Conservation (phyloP, 1,139 yeast species). For the Hyphopichia pseudoburtonii region DNA sequence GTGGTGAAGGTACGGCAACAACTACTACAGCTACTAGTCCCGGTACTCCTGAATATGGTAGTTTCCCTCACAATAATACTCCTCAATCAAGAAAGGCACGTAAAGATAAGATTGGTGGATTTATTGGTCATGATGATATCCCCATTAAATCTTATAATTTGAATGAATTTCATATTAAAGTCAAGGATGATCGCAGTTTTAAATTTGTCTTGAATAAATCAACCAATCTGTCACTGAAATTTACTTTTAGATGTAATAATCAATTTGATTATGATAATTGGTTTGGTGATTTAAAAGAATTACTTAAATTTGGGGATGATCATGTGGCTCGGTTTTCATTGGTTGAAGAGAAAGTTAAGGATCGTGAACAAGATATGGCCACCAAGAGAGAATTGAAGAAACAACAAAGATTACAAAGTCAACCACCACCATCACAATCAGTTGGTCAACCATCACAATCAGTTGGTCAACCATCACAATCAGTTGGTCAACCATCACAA, state of each 20-base stretch:
- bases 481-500: not conserved
- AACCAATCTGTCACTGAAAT: constrained; percentile 29
- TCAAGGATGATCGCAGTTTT: constrained; percentile 34
- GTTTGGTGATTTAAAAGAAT: constrained; percentile 40
- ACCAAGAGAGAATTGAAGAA: constrained; percentile 11
- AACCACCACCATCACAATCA: not conserved
- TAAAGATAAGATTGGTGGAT: constrained; percentile 42
- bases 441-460: not conserved
- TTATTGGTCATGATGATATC: constrained; percentile 40
- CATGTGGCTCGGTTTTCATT: constrained; percentile 36
- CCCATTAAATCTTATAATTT: constrained; percentile 46
- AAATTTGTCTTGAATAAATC: constrained; percentile 36
- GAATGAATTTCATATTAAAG: constrained; percentile 35
- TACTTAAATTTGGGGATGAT: constrained; percentile 36
- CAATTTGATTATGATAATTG: constrained; percentile 32
- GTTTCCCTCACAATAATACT: constrained; percentile 8
- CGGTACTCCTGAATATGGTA: constrained; percentile 5
- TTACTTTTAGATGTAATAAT: constrained; percentile 40
- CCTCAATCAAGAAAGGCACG: constrained; percentile 11
- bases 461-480: too few species aligned
- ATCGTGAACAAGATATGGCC: constrained; percentile 15
- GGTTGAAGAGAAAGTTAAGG: constrained; percentile 28
- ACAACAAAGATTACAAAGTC: not conserved
- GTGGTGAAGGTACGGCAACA: not conserved
- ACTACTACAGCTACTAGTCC: constrained; percentile 10